phyloP scores from a whole-genome alignment of 2,329 filamentous ascomycete genomes.

The Teratosphaeria destructans region DNA sequence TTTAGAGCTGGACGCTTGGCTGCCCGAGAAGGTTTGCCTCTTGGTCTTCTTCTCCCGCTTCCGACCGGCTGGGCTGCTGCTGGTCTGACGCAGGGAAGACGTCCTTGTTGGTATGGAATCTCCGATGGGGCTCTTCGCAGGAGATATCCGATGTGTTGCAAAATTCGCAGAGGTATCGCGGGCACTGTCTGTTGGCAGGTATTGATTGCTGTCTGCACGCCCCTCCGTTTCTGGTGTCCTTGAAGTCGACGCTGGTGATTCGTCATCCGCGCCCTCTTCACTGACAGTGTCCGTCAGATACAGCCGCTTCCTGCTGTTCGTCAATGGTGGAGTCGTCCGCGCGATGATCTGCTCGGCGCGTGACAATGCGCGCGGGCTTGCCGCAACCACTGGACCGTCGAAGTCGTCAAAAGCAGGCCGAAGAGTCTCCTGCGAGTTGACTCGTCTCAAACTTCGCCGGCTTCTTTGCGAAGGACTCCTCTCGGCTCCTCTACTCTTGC shows the following conservation, averaged over 20 bases:
- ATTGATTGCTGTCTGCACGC: neutral
- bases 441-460: conserved; percentile 5
- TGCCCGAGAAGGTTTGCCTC: conserved; percentile 7
- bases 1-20: conserved; percentile 6
- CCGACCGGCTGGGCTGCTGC: conserved; percentile 19
- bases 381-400: neutral
- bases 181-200: neutral
- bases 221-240: neutral
- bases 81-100: conserved; percentile 26
- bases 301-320: conserved; percentile 27
- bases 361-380: conserved; percentile 7
- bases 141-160: conserved; percentile 5
- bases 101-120: conserved; percentile 26
- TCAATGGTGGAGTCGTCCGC: conserved; percentile 22
- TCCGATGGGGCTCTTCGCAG: conserved; percentile 13
- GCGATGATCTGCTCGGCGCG: conserved; percentile 19
- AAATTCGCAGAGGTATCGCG: neutral
- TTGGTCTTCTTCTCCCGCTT: conserved; percentile 19
- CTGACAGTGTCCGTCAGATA: conserved; percentile 17
- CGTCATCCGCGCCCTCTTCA: conserved; percentile 10
- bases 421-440: conserved; percentile 16
- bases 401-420: conserved; percentile 6
- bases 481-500: neutral
- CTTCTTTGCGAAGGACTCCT: neutral
- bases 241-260: conserved; percentile 7